Evolutionary conservation across 2,329 filamentous ascomycete genomes (phyloP).

Genomic region (Ophiocordyceps camponoti-saundersi): DNA sequence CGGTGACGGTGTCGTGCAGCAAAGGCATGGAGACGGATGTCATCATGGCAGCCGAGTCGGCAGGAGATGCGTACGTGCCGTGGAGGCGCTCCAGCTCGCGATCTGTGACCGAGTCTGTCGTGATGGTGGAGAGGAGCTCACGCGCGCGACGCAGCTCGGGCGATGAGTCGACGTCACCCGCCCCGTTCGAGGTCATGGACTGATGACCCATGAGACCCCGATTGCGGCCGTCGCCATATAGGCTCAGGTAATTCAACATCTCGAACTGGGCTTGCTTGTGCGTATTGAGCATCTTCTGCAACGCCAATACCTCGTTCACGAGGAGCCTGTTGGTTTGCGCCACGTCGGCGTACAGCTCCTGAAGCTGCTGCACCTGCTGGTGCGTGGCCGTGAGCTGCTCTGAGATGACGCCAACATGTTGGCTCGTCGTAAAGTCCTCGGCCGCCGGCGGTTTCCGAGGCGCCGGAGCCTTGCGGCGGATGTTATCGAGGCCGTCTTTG

Average conservation of each 20-base stretch:
- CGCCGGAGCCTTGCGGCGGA: constrained; percentile 84
- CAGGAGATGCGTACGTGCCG: constrained; percentile 33
- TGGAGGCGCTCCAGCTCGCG: constrained; percentile 38
- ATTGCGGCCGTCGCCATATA: constrained; percentile 25
- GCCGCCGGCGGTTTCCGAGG: constrained; percentile 54
- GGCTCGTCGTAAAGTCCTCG: constrained; percentile 63
- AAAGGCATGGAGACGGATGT: constrained; percentile 26
- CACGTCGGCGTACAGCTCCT: constrained; percentile 71
- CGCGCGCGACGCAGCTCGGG: constrained; percentile 37
- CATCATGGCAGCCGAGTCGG: constrained; percentile 30
- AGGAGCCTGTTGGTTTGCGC: constrained; percentile 44
- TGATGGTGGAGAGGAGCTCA: constrained; percentile 35
- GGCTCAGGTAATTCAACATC: constrained; percentile 37
- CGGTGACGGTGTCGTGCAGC: constrained; percentile 36
- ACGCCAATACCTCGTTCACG: constrained; percentile 40
- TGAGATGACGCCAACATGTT: constrained; percentile 79
- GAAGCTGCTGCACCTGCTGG: constrained; percentile 76
- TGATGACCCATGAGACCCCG: constrained; percentile 15
- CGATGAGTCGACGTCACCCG: constrained; percentile 28
- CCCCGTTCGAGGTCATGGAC: constrained; percentile 15
- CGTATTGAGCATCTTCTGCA: constrained; percentile 43
- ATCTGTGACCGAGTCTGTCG: constrained; percentile 33
- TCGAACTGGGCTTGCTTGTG: constrained; percentile 41
- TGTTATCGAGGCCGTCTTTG: constrained; percentile 93
- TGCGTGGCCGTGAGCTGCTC: constrained; percentile 80